Evolutionary conservation across 495 filamentous ascomycete species (phyloP).

Genomic region (Jackrogersella multiformis): DNA sequence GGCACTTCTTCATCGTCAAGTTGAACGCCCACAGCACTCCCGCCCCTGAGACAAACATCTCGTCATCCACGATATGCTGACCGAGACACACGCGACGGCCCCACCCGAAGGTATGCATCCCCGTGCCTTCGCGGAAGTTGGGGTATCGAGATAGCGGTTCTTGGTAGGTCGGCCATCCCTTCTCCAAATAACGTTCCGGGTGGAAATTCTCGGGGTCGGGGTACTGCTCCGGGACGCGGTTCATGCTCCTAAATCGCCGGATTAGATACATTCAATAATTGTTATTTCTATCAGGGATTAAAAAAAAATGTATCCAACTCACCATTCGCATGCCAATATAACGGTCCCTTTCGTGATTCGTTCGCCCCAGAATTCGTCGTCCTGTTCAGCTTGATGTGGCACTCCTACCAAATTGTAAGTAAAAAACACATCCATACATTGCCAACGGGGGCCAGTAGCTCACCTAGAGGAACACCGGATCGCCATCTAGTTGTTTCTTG

Average conservation of each 20-base stretch:
- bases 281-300: background rate
- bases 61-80: slow-evolving; percentile 68
- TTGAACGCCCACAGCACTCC: slow-evolving; percentile 62
- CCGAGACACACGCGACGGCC: slow-evolving; percentile 72
- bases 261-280: background rate
- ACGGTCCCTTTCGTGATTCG: slow-evolving; percentile 62
- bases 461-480: slow-evolving; percentile 60
- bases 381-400: slow-evolving; percentile 61
- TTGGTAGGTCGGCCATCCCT: slow-evolving; percentile 64
- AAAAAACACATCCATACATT: background rate
- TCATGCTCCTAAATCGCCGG: slow-evolving; percentile 54
- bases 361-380: slow-evolving; percentile 60
- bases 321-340: slow-evolving; percentile 66
- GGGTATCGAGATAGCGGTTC: slow-evolving; percentile 61
- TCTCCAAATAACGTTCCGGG: slow-evolving; percentile 64
- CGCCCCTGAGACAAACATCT: slow-evolving; percentile 61
- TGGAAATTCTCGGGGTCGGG: slow-evolving; percentile 63
- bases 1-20: slow-evolving; percentile 50
- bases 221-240: slow-evolving; percentile 58
- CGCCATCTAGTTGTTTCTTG: slow-evolving; percentile 71
- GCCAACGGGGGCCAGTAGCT: slow-evolving; percentile 32
- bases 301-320: background rate
- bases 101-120: slow-evolving; percentile 68
- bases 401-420: slow-evolving; percentile 49
- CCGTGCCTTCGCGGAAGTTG: slow-evolving; percentile 60